Conservation (phyloP, 495 filamentous ascomycete species). For the Choiromyces venosus region DNA sequence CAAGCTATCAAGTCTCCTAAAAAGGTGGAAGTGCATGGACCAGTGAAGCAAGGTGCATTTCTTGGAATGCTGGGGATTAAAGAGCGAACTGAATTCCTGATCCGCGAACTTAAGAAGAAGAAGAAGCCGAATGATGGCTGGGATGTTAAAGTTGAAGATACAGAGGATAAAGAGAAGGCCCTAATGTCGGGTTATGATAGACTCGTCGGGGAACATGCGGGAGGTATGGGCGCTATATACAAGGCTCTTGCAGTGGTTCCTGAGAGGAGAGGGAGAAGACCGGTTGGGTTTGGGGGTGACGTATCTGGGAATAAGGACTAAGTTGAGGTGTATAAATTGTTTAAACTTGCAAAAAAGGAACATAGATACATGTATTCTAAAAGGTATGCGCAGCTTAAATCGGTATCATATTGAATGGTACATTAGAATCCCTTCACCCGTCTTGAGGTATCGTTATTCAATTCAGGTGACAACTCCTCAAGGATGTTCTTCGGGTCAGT, state of each 20-base stretch:
- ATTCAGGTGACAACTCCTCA: slow-evolving; percentile 17
- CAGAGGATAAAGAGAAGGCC: slow-evolving; percentile 50
- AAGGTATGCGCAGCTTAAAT: neutral
- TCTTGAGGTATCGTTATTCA: neutral
- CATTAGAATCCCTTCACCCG: neutral
- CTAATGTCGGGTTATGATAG: slow-evolving; percentile 71
- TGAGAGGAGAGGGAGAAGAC: slow-evolving; percentile 66
- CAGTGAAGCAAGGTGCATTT: slow-evolving; percentile 79
- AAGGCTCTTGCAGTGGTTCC: slow-evolving; percentile 89
- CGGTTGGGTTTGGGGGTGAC: slow-evolving; percentile 87
- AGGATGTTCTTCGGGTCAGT: slow-evolving; percentile 33
- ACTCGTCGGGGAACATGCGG: slow-evolving; percentile 67
- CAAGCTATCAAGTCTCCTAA: slow-evolving; percentile 65
- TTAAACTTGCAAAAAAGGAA: neutral
- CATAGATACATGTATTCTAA: neutral
- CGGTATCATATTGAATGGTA: neutral
- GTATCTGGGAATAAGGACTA: slow-evolving; percentile 43
- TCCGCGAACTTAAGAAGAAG: slow-evolving; percentile 44
- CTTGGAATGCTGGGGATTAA: slow-evolving; percentile 70
- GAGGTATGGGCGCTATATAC: slow-evolving; percentile 89
- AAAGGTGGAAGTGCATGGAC: slow-evolving; percentile 85
- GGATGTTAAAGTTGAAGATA: neutral
- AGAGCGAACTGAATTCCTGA: slow-evolving; percentile 67
- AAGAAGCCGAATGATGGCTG: slow-evolving; percentile 15
- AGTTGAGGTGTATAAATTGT: slow-evolving; percentile 3